phyloP scores from a whole-genome alignment of 306 rosid genomes.

The Malus orientalis region DNA sequence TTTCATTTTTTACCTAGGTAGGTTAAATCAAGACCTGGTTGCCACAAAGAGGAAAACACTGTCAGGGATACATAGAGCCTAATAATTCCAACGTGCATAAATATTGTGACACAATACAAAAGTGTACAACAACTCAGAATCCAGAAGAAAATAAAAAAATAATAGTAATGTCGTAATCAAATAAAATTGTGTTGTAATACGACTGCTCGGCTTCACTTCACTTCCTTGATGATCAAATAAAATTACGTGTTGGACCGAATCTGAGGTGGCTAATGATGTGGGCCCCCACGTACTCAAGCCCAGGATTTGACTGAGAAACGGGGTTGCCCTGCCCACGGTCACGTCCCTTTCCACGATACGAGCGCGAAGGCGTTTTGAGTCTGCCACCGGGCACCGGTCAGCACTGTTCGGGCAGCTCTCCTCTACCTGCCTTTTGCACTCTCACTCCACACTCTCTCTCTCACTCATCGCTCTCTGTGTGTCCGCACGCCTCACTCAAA shows the following conservation, averaged over 20 bases:
- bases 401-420: slow-evolving; percentile 72
- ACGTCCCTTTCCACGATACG: slow-evolving; percentile 79
- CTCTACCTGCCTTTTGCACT: slow-evolving; percentile 1
- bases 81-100: not conserved
- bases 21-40: not conserved
- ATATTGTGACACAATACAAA: not conserved
- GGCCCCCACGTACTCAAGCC: slow-evolving; percentile 24
- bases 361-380: slow-evolving; percentile 65
- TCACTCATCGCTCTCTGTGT: slow-evolving; percentile 12
- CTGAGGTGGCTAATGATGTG: slow-evolving; percentile 15
- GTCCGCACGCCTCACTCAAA: slow-evolving; percentile 55
- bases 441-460: not conserved
- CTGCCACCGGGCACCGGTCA: slow-evolving; percentile 82
- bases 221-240: too few species aligned
- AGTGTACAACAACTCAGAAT: not conserved
- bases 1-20: not conserved
- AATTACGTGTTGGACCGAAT: slow-evolving; percentile 19
- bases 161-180: not conserved
- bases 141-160: not conserved
- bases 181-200: not conserved
- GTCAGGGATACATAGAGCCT: not conserved
- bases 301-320: slow-evolving; percentile 52
- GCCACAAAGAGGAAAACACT: not conserved
- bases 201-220: not conserved
- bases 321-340: slow-evolving; percentile 60